phyloP scores from a whole-genome alignment of 495 filamentous ascomycete species.

The Aspergillus nanangensis region DNA sequence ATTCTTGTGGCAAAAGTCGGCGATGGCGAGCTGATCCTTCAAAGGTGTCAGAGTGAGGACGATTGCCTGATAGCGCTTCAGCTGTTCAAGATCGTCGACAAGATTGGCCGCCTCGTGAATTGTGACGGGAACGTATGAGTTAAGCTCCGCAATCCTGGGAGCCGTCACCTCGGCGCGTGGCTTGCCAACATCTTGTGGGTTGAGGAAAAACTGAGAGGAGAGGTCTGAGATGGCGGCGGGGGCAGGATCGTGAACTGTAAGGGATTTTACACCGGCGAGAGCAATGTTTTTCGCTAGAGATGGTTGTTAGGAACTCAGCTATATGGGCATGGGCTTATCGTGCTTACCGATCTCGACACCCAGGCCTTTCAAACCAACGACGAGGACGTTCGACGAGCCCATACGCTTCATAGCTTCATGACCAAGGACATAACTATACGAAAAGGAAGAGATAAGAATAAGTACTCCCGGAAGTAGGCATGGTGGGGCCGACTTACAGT shows the following conservation, averaged over 20 bases:
- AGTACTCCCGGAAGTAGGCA: no score
- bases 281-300: slow-evolving; percentile 92
- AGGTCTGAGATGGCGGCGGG: slow-evolving; percentile 79
- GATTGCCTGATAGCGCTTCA: slow-evolving; percentile 86
- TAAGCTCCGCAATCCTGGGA: slow-evolving; percentile 87
- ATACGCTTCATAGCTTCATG: slow-evolving; percentile 99
- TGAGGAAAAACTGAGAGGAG: slow-evolving; percentile 95
- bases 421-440: slow-evolving; percentile 75
- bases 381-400: slow-evolving; percentile 90
- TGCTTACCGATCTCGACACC: slow-evolving; percentile 85
- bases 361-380: slow-evolving; percentile 87
- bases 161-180: slow-evolving; percentile 81
- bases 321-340: neutral
- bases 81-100: slow-evolving; percentile 63
- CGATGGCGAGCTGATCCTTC: slow-evolving; percentile 72
- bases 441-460: no score
- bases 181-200: slow-evolving; percentile 83
- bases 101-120: slow-evolving; percentile 65
- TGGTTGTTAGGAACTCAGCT: slow-evolving; percentile 3
- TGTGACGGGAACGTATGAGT: slow-evolving; percentile 88
- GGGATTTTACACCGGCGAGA: slow-evolving; percentile 86
- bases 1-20: slow-evolving; percentile 89
- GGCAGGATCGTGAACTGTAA: slow-evolving; percentile 84
- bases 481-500: no score
- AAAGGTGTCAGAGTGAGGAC: slow-evolving; percentile 83